These are phyloP conservation scores for Nakazawaea siamensis DNA, from an alignment of 805 yeast species.

Conservation along the genomic window DNA sequence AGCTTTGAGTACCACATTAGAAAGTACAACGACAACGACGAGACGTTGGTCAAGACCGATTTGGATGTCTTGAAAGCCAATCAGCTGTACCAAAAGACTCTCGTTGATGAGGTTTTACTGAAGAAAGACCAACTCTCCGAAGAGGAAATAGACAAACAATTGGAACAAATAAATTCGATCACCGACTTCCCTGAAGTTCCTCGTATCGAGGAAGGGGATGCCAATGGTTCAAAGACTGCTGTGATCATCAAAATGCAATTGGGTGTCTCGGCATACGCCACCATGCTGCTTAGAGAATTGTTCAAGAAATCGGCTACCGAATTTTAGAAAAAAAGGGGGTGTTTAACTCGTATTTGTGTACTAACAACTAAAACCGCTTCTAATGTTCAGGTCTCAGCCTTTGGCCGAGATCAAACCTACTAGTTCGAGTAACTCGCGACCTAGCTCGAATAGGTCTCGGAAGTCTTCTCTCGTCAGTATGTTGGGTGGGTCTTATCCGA, in stretches of 20 bases:
- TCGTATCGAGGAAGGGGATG: constrained; percentile 23
- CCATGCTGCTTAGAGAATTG: constrained; percentile 92
- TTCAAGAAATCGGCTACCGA: constrained; percentile 61
- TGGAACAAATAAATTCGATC: constrained; percentile 5
- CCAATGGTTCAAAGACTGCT: constrained; percentile 48
- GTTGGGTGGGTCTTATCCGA: too few species aligned
- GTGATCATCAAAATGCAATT: constrained; percentile 69
- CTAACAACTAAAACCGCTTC: not conserved
- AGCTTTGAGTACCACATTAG: constrained; percentile 54
- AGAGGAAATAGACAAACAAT: constrained; percentile 6
- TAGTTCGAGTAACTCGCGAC: too few species aligned
- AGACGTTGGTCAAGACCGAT: constrained; percentile 76
- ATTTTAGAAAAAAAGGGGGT: not conserved
- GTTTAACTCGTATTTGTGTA: not conserved
- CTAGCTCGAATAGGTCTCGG: too few species aligned
- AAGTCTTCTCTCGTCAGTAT: too few species aligned
- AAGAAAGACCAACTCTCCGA: constrained; percentile 13
- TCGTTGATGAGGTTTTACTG: constrained; percentile 3
- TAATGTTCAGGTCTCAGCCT: too few species aligned
- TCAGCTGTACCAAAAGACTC: constrained; percentile 14
- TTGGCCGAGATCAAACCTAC: too few species aligned
- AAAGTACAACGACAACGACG: constrained; percentile 53
- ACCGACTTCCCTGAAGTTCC: constrained; percentile 5
- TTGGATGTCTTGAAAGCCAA: constrained; percentile 40
- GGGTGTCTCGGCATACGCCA: constrained; percentile 88